phyloP scores from a whole-genome alignment of 2,329 filamentous ascomycete genomes.

The Monilinia aucupariae region DNA sequence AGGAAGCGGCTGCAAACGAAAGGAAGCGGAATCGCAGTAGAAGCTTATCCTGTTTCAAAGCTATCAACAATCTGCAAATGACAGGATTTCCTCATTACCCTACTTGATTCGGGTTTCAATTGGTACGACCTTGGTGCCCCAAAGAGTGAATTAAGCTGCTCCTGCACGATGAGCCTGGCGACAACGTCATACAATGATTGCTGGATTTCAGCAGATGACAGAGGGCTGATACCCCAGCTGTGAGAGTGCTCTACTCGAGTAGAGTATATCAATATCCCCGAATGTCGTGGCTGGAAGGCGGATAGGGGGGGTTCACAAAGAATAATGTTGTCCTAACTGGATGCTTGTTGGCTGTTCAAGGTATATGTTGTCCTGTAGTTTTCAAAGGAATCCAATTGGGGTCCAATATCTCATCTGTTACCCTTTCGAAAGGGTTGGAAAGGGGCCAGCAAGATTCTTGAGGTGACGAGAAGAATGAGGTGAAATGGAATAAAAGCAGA shows the following conservation, averaged over 20 bases:
- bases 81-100: neutral
- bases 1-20: neutral
- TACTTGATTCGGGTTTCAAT: neutral
- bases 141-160: neutral
- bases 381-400: neutral
- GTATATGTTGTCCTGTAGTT: neutral
- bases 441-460: neutral
- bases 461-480: neutral
- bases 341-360: neutral
- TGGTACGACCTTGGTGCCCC: neutral
- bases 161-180: neutral
- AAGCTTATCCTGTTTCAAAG: conserved; percentile 1
- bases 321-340: neutral
- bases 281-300: neutral
- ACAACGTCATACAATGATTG: neutral
- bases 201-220: neutral
- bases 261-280: neutral
- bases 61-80: conserved; percentile 13
- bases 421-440: neutral
- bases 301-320: neutral
- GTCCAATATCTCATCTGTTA: neutral
- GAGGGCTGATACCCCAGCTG: neutral
- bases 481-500: neutral
- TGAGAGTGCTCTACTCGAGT: neutral
- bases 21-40: conserved; percentile 5